Evolutionary conservation across 164 flowering plant genomes (phyloP), one percentile per base, ranked within the genome.

Genomic region (Taxillus chinensis): DNA sequence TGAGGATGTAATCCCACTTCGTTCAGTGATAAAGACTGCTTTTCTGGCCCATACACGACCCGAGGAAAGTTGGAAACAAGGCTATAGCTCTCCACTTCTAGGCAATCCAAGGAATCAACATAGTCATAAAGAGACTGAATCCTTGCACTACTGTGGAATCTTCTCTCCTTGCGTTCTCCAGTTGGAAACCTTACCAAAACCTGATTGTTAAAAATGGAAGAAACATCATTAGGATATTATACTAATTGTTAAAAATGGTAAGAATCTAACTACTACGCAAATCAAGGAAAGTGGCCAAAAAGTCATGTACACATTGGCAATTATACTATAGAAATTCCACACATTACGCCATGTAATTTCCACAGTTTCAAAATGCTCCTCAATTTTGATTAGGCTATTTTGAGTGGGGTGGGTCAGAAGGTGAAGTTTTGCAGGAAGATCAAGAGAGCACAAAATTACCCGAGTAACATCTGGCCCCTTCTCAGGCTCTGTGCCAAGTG

Each of bases 1-100:
- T 93, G 99, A 64, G 97, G 96, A 78, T 93, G 97, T 78, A 91
- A 77, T 37, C 96, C 95, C 2, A 91, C 92, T 74, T 89, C 95
- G 67, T 82, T 83, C 79, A 93, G 63, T 38, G 97, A 79, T 67
- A 82, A 51, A 3, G 85, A 61, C 37, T 66, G 78, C 77, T 89
- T 93, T 9, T 93, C 95, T 39, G 78, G 55, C 8, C 95, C 85
- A 68, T 87, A 90, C 1, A 83, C 78, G 4, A 81, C 86, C 13
- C 97, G 78, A 16, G 99, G 97, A 59, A 93, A 91, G 77, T 91
- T 93, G 59, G 97, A 87, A 45, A 91, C 85, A 9, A 93, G 84
- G 68, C 75, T 80, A 77, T 89, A 90, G 12, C 71, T 77, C 64
- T 87, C 90, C 11, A 73, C 74, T 45, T 80, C 83, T 63, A 90